phyloP scores from a whole-genome alignment of 2,329 filamentous ascomycete species.

The Phialophora tarda region DNA sequence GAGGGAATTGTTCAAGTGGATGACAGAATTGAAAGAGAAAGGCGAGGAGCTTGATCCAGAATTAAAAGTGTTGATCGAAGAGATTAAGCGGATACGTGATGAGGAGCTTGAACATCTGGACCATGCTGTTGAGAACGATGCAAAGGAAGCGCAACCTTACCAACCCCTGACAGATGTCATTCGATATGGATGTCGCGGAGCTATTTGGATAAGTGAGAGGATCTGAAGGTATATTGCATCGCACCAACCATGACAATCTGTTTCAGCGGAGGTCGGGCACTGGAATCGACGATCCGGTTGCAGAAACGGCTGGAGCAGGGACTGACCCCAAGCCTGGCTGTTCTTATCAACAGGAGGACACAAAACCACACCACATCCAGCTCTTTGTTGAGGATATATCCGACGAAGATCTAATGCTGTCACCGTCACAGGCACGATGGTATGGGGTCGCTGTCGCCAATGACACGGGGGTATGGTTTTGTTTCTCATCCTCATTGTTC shows the following conservation, averaged over 20 bases:
- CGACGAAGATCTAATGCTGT: not conserved
- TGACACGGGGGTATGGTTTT: not conserved
- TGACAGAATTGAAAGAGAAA: slow-evolving; percentile 72
- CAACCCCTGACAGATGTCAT: slow-evolving; percentile 87
- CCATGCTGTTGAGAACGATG: slow-evolving; percentile 90
- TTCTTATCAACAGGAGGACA: not conserved
- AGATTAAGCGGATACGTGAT: slow-evolving; percentile 83
- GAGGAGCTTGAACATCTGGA: slow-evolving; percentile 97
- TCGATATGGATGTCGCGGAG: slow-evolving; percentile 83
- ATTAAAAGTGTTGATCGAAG: slow-evolving; percentile 71
- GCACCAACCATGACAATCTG: not conserved
- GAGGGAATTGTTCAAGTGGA: slow-evolving; percentile 78
- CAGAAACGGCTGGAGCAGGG: not conserved
- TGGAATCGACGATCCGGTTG: not conserved
- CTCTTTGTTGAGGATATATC: not conserved
- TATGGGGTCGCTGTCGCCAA: not conserved
- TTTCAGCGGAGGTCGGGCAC: not conserved
- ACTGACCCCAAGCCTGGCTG: not conserved
- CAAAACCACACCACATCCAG: not conserved
- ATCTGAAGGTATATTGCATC: slow-evolving; percentile 43
- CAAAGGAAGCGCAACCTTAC: slow-evolving; percentile 86
- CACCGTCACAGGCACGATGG: too few relatives aligned
- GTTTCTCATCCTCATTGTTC: not conserved
- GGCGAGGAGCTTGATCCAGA: slow-evolving; percentile 84
- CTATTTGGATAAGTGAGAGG: slow-evolving; percentile 79